phyloP scores from a whole-genome alignment of 2,329 filamentous ascomycete species.

The Xylaria sp. region DNA sequence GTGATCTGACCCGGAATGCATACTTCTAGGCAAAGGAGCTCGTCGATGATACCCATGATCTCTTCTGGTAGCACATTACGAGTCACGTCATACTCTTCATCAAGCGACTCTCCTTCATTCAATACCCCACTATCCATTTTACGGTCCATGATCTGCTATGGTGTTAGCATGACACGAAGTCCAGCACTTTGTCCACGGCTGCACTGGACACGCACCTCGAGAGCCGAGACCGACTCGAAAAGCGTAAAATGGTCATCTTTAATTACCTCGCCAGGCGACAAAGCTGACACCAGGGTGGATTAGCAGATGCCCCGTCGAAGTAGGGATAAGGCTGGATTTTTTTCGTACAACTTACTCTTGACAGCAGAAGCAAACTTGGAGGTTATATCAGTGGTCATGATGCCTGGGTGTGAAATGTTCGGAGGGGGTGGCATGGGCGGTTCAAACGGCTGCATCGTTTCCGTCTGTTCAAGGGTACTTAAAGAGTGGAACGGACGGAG shows the following conservation, averaged over 20 bases:
- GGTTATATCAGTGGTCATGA: slow-evolving; percentile 69
- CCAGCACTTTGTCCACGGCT: background rate
- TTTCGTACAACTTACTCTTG: slow-evolving; percentile 56
- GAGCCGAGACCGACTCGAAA: slow-evolving; percentile 90
- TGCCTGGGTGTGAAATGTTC: slow-evolving; percentile 58
- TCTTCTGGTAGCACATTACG: slow-evolving; percentile 77
- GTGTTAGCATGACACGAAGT: slow-evolving; percentile 1
- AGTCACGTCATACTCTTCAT: slow-evolving; percentile 82
- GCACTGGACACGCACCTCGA: slow-evolving; percentile 65
- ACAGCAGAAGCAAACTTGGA: slow-evolving; percentile 64
- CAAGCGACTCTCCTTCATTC: slow-evolving; percentile 80
- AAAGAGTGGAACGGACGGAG: slow-evolving; percentile 20
- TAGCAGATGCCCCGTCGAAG: slow-evolving; percentile 6
- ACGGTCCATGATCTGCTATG: slow-evolving; percentile 88
- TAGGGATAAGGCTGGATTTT: background rate
- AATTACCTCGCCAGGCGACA: slow-evolving; percentile 83
- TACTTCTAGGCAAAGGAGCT: slow-evolving; percentile 89
- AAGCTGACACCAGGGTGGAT: slow-evolving; percentile 60
- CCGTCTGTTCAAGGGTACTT: background rate
- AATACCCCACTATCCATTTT: slow-evolving; percentile 98
- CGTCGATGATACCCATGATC: slow-evolving; percentile 92
- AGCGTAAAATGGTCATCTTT: slow-evolving; percentile 96
- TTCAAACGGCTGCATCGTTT: slow-evolving; percentile 36
- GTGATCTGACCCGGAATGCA: slow-evolving; percentile 37
- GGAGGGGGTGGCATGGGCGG: slow-evolving; percentile 52